phyloP scores from a whole-genome alignment of 2,329 filamentous ascomycete genomes.

The Neonectria ditissima region DNA sequence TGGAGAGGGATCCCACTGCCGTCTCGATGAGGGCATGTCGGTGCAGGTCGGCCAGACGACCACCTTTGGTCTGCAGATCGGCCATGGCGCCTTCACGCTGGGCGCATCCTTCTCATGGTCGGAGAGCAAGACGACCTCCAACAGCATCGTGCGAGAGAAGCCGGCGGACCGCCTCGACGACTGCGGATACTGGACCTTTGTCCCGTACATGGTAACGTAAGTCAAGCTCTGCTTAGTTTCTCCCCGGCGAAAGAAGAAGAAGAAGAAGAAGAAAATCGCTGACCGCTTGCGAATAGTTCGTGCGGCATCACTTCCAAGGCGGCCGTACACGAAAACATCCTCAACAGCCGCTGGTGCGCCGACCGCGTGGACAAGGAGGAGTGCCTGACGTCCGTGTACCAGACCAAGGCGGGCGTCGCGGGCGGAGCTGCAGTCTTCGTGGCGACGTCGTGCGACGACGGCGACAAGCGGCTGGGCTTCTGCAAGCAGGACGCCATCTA shows the following conservation, averaged over 20 bases:
- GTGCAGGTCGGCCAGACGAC: slow-evolving; percentile 9
- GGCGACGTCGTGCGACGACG: slow-evolving; percentile 8
- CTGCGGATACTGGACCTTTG: slow-evolving; percentile 28
- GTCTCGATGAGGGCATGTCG: slow-evolving; percentile 2
- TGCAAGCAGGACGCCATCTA: slow-evolving; percentile 23
- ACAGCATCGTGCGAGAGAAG: slow-evolving; percentile 13
- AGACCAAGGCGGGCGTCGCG: slow-evolving; percentile 3
- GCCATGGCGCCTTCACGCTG: slow-evolving; percentile 5
- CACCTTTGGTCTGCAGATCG: slow-evolving; percentile 10
- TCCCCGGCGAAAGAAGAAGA: too few species aligned
- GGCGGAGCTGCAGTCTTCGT: slow-evolving; percentile 15
- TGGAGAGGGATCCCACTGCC: background rate
- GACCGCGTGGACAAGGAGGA: slow-evolving; percentile 21
- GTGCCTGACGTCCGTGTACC: slow-evolving; percentile 6
- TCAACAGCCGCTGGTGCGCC: slow-evolving; percentile 20
- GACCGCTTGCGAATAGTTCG: slow-evolving; percentile 1
- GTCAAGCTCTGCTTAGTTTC: background rate
- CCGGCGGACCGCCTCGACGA: slow-evolving; percentile 14
- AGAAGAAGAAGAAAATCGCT: too few species aligned
- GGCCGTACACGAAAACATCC: background rate
- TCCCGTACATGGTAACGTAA: slow-evolving; percentile 17
- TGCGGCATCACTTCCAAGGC: slow-evolving; percentile 21
- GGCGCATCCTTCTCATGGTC: slow-evolving; percentile 17
- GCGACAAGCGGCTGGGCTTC: slow-evolving; percentile 15
- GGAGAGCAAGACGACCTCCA: slow-evolving; percentile 12